Evolutionary conservation across 164 flowering plant genomes (phyloP).

Genomic region (Aristolochia californica): DNA sequence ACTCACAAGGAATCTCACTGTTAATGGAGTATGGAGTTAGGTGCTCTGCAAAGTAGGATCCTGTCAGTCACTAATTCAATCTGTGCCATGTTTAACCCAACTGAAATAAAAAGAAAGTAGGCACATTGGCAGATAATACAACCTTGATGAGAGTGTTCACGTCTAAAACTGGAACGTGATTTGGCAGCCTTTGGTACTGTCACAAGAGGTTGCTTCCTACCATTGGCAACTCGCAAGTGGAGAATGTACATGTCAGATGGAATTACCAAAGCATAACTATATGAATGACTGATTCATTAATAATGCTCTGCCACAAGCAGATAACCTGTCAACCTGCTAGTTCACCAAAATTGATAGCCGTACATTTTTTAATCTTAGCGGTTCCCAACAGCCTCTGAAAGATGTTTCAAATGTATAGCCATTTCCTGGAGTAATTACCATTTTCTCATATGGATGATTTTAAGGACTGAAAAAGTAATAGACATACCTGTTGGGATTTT

Average conservation of each 20-base stretch:
- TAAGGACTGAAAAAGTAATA: not conserved
- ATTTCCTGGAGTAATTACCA: not conserved
- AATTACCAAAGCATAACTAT: conserved; percentile 1
- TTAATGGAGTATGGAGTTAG: conserved; percentile 22
- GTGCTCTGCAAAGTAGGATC: conserved; percentile 21
- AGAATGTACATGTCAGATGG: not conserved
- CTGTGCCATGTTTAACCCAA: not conserved
- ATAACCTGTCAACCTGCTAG: no score
- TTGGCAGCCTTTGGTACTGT: no score
- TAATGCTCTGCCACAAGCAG: no score
- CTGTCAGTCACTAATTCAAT: no score
- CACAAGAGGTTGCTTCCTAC: no score
- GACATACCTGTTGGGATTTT: conserved; percentile 40
- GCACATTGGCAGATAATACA: not conserved
- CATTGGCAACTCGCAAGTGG: no score
- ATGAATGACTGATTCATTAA: not conserved
- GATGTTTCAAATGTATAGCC: not conserved
- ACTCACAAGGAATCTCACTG: conserved; percentile 25
- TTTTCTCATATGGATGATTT: not conserved
- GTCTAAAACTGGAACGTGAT: not conserved
- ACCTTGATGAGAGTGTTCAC: not conserved
- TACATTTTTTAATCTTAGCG: no score
- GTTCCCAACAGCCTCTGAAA: not conserved
- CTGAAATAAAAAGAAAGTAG: not conserved
- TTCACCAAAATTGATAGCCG: no score